Percentiles rank a stretch among this genome's conserved stretches.
Conservation (phyloP, 2,329 filamentous ascomycete genomes). For the Boeremia exigua region DNA sequence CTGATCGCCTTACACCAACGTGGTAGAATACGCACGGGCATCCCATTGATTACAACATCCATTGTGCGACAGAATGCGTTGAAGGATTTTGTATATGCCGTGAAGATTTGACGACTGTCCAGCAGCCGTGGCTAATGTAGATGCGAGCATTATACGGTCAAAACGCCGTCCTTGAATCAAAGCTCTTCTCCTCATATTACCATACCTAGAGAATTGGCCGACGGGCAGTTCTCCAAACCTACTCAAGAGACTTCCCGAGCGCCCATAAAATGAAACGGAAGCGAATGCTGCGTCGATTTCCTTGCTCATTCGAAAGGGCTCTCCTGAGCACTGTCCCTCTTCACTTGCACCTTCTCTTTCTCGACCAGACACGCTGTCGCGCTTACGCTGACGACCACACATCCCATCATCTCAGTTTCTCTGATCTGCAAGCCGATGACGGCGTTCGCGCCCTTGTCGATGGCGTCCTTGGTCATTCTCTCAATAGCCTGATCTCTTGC, state of each 20-base stretch:
- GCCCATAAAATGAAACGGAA: too few relatives aligned
- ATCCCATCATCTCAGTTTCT: conserved; percentile 43
- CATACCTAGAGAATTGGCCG: neutral
- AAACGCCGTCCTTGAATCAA: neutral
- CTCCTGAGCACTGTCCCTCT: conserved; percentile 33
- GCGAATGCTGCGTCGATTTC: neutral
- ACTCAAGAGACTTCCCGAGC: too few relatives aligned
- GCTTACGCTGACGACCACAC: conserved; percentile 41
- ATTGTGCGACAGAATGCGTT: neutral
- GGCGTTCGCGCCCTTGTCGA: conserved; percentile 41
- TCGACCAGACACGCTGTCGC: conserved; percentile 43
- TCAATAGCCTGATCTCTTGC: conserved; percentile 45
- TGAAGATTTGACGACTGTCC: neutral
- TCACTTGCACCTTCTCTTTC: conserved; percentile 22
- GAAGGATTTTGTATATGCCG: neutral
- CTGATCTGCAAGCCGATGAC: conserved; percentile 39
- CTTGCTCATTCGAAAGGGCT: conserved; percentile 16
- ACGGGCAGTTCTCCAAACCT: too few relatives aligned
- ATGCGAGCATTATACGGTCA: neutral
- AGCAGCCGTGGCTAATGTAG: neutral
- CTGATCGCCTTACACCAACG: neutral
- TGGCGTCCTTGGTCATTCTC: conserved; percentile 41
- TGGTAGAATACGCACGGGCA: neutral
- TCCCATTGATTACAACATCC: neutral
- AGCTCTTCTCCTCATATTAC: neutral